Evolutionary conservation across 2,329 filamentous ascomycete genomes (phyloP).

Genomic region (Colletotrichum euphorbiae): DNA sequence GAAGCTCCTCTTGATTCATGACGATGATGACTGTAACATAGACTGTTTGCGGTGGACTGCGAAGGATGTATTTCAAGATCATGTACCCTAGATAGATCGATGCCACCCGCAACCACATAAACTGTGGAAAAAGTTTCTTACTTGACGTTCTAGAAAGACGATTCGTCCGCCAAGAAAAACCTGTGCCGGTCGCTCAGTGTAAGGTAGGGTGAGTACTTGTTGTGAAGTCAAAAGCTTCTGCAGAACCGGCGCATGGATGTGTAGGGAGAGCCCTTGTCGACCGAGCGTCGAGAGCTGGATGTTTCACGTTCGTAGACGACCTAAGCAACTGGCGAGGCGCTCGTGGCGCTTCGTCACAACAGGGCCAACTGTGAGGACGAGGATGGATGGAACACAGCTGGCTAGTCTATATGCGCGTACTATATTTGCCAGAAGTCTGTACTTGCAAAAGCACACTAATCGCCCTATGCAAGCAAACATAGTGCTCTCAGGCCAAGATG

Average conservation of each 20-base stretch:
- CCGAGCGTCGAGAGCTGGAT: conserved; percentile 25
- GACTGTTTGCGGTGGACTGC: conserved; percentile 2
- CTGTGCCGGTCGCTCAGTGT: too few species aligned
- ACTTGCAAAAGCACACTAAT: background rate
- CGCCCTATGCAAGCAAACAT: background rate
- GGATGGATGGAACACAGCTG: background rate
- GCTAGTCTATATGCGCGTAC: background rate
- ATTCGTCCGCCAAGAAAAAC: conserved; percentile 4
- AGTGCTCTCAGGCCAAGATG: background rate
- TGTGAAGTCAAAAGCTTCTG: conserved; percentile 2
- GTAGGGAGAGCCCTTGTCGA: conserved; percentile 23
- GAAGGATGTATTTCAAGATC: conserved; percentile 26
- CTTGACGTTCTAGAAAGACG: conserved; percentile 16
- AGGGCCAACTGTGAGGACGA: too few species aligned
- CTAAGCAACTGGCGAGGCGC: conserved; percentile 29
- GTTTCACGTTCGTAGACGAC: conserved; percentile 38
- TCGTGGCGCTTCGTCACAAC: conserved; percentile 27
- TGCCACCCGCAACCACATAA: conserved; percentile 2
- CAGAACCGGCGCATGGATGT: conserved; percentile 3
- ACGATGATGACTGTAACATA: conserved; percentile 36
- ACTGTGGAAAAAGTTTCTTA: background rate
- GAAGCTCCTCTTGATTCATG: conserved; percentile 20
- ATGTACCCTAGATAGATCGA: conserved; percentile 14
- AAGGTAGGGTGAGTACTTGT: background rate
- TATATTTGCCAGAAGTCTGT: too few species aligned